Evolutionary conservation across 1,139 yeast species (phyloP).

Genomic region (Yamadazyma siamensis): DNA sequence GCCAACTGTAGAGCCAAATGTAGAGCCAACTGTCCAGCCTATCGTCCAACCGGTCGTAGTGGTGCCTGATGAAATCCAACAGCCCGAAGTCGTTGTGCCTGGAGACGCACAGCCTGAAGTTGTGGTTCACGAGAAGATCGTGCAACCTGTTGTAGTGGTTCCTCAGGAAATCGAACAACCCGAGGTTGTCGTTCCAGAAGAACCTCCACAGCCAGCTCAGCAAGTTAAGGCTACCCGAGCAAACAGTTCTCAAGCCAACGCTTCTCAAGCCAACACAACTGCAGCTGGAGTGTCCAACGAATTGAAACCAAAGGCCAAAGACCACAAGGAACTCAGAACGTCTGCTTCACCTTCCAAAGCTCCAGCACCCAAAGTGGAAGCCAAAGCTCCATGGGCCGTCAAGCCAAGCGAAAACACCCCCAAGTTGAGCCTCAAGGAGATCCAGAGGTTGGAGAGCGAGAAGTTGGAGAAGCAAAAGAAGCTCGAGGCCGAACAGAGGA

Average conservation of each 20-base stretch:
- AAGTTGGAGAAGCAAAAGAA: constrained; percentile 39
- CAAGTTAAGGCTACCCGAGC: background rate
- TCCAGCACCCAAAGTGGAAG: constrained; percentile 3
- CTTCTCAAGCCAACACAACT: background rate
- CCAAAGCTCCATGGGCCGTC: constrained; percentile 59
- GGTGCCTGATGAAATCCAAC: constrained; percentile 2
- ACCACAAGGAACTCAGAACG: background rate
- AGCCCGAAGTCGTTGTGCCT: constrained; percentile 5
- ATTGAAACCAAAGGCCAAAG: background rate
- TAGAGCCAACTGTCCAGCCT: constrained; percentile 11
- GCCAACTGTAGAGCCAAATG: constrained; percentile 5
- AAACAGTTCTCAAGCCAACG: background rate
- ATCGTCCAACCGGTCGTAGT: constrained; percentile 5
- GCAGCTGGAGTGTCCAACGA: constrained; percentile 2
- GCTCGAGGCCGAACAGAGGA: constrained; percentile 28
- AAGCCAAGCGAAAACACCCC: constrained; percentile 26
- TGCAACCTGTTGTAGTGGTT: constrained; percentile 4
- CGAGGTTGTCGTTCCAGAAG: constrained; percentile 2
- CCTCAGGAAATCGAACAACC: constrained; percentile 4
- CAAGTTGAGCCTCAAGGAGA: constrained; percentile 61
- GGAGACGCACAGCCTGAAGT: constrained; percentile 10
- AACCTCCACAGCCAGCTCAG: constrained; percentile 5
- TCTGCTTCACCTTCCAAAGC: background rate
- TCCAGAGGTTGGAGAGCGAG: constrained; percentile 66
- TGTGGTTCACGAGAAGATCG: constrained; percentile 3